A percentile compares a stretch with the other conserved stretches of the same genome.
Evolutionary conservation across 176 grass and related monocot species (phyloP).

Genomic region (Leersia perrieri): DNA sequence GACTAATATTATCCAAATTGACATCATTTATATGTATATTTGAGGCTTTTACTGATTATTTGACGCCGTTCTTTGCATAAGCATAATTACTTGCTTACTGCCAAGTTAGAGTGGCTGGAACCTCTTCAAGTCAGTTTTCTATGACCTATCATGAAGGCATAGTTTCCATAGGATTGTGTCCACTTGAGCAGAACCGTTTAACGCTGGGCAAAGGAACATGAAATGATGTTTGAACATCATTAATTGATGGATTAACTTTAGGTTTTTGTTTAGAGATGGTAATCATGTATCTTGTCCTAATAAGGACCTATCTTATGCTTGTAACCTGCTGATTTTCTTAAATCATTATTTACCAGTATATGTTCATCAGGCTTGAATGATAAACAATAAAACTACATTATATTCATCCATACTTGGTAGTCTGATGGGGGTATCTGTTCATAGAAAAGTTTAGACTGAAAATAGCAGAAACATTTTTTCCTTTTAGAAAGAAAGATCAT

Average conservation of each 20-base stretch:
- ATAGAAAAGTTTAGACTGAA: background rate
- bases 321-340: background rate
- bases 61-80: background rate
- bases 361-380: background rate
- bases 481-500: background rate
- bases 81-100: background rate
- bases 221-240: slow-evolving; percentile 11
- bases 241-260: background rate
- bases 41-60: background rate
- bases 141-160: background rate
- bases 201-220: background rate
- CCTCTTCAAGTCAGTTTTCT: background rate
- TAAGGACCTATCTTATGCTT: background rate
- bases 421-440: background rate
- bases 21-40: background rate
- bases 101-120: slow-evolving; percentile 10
- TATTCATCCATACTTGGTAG: background rate
- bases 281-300: background rate
- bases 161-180: background rate
- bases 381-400: background rate
- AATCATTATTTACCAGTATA: background rate
- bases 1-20: background rate
- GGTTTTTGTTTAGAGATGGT: background rate
- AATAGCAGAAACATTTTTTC: background rate
- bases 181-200: background rate